Percentiles rank a stretch among this genome's conserved stretches.
phyloP scores from a whole-genome alignment of 352 stramenopile species.

The Phytopythium boreale region DNA sequence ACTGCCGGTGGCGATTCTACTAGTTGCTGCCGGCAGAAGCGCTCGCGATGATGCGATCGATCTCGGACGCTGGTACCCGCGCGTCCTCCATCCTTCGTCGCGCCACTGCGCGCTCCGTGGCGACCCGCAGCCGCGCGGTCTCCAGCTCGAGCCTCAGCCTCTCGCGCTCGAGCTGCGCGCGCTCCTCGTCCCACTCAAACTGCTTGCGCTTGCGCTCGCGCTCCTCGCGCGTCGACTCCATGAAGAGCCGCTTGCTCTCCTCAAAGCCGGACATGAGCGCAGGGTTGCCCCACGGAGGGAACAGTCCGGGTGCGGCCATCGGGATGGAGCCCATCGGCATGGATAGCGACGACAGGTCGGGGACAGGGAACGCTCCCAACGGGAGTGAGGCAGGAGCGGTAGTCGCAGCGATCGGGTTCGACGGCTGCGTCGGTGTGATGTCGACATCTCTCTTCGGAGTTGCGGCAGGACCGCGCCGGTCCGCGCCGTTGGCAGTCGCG shows the following conservation, averaged over 20 bases:
- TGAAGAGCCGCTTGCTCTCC: slow-evolving; percentile 44
- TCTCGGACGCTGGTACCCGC: slow-evolving; percentile 34
- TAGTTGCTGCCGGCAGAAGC: not conserved
- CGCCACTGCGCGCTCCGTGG: slow-evolving; percentile 48
- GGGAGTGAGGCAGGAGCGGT: not conserved
- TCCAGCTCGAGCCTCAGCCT: slow-evolving; percentile 64
- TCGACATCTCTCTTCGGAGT: not conserved
- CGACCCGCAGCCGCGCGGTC: slow-evolving; percentile 41
- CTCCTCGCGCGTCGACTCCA: slow-evolving; percentile 59
- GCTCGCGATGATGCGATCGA: slow-evolving; percentile 18
- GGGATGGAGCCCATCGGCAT: slow-evolving; percentile 1
- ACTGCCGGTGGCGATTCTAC: not conserved
- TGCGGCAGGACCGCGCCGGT: not conserved
- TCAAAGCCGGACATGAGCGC: slow-evolving; percentile 33
- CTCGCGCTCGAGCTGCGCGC: slow-evolving; percentile 55
- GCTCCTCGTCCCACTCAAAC: slow-evolving; percentile 60
- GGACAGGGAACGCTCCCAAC: not conserved
- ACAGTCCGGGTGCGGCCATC: slow-evolving; percentile 12
- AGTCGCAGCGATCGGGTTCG: not conserved
- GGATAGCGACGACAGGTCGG: slow-evolving; percentile 4
- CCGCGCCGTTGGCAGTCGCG: not conserved
- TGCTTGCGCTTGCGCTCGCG: slow-evolving; percentile 58
- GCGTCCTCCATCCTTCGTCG: slow-evolving; percentile 52
- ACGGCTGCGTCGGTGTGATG: not conserved
- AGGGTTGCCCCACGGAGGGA: slow-evolving; percentile 20